Base-by-base conservation (phyloP, 2,329 filamentous ascomycete genomes). In the Purpureocillium takamizusanense region DNA sequence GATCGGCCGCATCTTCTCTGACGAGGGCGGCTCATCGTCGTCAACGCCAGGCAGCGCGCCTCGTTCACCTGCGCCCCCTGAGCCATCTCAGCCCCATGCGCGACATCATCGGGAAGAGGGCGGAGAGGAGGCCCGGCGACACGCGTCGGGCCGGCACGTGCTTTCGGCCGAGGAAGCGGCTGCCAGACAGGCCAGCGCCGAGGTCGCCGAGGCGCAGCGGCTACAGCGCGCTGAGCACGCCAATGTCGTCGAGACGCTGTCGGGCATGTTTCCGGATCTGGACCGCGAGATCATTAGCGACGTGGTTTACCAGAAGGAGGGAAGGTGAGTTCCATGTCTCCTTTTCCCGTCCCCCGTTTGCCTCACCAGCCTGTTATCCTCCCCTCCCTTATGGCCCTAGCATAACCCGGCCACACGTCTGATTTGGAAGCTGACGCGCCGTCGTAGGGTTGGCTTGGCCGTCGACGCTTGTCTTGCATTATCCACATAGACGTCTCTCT, bases 221-320 rank as follows among this genome's bases (percentile, higher is more conserved):
- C 78, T 97, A 43, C 81, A 92, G 49, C 72, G 80, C 28, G 81
- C 83, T 39, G 92, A 98, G 67, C 89, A 97, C 61, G 72, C 78
- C 38, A 90, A 88, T 51, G 81, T 98, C 7, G 90, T 97, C 3
- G 92, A 97, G 63, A 97, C 92, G 28, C 66, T 98, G 41, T 81
- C 86, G 35, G 84, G 87, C 51, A 98, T 98, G 92, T 98, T 98
- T 59, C 92, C 92, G 1, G 88, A 94, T 55, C 68, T 98, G 36
- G 92, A 98, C 59, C 78, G 80, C 52, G 94, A 98, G 35, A 76
- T 98, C 29, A 97, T 98, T 55, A 89, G 89, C 52, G 92, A 98
- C 64, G 92, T 98, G 31, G 92, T 98, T 18, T 81, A 90, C 58
- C 79, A 94, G 66, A 95, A 98, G 64, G 83, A 95, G 62, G 94